Conservation (phyloP, 1,284 basidiomycete species). For the Somion occarium region DNA sequence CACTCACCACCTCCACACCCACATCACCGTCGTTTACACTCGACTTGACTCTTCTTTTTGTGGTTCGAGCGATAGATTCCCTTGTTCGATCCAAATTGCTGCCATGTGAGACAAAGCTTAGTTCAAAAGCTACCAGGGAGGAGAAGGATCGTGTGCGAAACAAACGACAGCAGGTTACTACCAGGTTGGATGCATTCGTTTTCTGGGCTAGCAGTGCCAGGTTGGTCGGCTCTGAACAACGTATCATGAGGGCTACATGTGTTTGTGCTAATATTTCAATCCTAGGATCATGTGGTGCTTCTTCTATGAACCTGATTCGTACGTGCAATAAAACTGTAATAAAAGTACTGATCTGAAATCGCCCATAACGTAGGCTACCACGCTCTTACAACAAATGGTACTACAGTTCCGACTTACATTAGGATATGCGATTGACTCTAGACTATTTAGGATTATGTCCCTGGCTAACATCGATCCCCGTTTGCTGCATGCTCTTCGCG, state of each 20-base stretch:
- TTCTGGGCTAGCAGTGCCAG: constrained; percentile 75
- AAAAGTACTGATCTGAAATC: no score
- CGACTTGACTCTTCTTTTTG: constrained; percentile 61
- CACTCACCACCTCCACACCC: constrained; percentile 6
- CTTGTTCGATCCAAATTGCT: constrained; percentile 47
- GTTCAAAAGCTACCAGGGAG: not conserved
- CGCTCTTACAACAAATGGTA: constrained; percentile 68
- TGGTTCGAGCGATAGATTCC: constrained; percentile 68
- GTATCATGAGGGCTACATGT: not conserved
- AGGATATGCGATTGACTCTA: not conserved
- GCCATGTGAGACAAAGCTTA: constrained; percentile 12
- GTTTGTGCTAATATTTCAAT: not conserved
- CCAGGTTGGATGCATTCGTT: constrained; percentile 56
- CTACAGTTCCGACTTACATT: not conserved
- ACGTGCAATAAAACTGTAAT: no score
- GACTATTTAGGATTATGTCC: constrained; percentile 48
- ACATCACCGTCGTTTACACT: constrained; percentile 48
- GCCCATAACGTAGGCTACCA: constrained; percentile 45
- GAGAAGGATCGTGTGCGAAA: constrained; percentile 19
- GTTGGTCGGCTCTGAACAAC: constrained; percentile 34
- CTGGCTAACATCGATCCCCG: constrained; percentile 64
- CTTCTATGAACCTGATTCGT: constrained; percentile 71
- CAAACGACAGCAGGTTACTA: constrained; percentile 31
- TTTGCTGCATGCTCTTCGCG: constrained; percentile 48
- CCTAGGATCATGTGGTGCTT: constrained; percentile 82